Percentiles rank a stretch among this genome's conserved stretches.
phyloP scores from a whole-genome alignment of 371 early-diverging fungal species.

The Circinella minor region DNA sequence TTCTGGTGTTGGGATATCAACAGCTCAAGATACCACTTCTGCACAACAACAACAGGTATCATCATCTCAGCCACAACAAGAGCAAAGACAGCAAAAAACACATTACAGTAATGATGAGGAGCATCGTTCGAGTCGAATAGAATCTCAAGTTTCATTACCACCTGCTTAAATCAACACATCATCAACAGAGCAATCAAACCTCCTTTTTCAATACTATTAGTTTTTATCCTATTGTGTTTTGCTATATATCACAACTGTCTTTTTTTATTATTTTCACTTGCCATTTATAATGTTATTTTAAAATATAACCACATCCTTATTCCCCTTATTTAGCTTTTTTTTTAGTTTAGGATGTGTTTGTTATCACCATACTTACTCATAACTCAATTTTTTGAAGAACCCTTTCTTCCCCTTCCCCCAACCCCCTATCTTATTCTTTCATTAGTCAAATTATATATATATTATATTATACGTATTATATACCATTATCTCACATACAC shows the following conservation, averaged over 20 bases:
- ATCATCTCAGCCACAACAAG: not conserved
- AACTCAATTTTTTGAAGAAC: not conserved
- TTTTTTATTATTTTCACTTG: not conserved
- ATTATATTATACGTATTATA: not conserved
- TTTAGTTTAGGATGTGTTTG: not conserved
- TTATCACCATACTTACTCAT: not conserved
- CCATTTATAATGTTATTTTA: slow-evolving; percentile 10
- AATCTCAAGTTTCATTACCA: slow-evolving; percentile 8
- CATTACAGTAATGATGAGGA: not conserved
- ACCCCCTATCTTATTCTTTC: not conserved
- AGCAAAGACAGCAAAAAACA: not conserved
- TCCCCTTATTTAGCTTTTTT: not conserved
- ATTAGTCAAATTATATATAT: not conserved
- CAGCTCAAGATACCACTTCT: not conserved
- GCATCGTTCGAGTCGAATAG: slow-evolving; percentile 2
- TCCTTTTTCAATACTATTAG: not conserved
- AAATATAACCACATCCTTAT: not conserved
- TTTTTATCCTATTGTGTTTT: not conserved
- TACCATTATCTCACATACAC: not conserved
- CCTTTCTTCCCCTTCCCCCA: not conserved
- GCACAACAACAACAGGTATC: not conserved
- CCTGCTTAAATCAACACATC: not conserved
- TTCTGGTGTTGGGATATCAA: not conserved
- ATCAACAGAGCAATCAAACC: not conserved
- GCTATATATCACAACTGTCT: slow-evolving; percentile 11